Base-by-base conservation (phyloP, 2,329 filamentous ascomycete species). In the Periconia digitata region DNA sequence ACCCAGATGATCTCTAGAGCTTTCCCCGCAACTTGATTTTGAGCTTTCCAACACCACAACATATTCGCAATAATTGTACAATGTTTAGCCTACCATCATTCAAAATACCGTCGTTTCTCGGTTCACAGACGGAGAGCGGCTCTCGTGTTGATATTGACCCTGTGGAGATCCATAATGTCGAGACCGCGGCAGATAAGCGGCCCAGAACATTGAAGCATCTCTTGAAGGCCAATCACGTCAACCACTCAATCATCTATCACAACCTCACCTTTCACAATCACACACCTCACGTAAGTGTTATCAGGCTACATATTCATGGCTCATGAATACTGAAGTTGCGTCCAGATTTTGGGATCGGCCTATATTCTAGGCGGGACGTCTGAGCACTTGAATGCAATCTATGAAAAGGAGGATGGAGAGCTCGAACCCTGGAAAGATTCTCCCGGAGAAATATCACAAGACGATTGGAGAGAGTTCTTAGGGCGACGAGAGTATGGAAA, bases 161-260 rank as follows among this genome's bases (percentile, higher is more conserved):
- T 0, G 85, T 92, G 46, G 77, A 88, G 55, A 79, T 90, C 48
- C 85, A 95, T 72, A 83, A 88, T 69, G 81, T 96, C 60, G 92
- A 97, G 74, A 87, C 86, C 5, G 80, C 85, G 40, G 80, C 85
- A 8, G 90, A 95, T 66, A 92, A 90, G 70, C 80, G 88, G 47
- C 85, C 87, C 16, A 80, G 92, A 52, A 89, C 89, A 17, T 79
- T 99, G 53, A 96, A 95, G 75, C 91, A 97, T 72, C 78, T 99
- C 13, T 72, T 99, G 51, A 90, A 89, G 71, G 86, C 92, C 44
- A 97, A 97, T 69, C 94, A 99, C 74, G 86, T 86, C 58, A 96
- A 94, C 67, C 83, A 95, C 72, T 84, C 90, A 24, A 85, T 97
- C 57, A 74, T 96, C 46, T 94, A 89, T 70, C 84, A 92, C 67